These are phyloP conservation scores for Monosporascus ibericus DNA, from an alignment of 2,329 filamentous ascomycete species.

Conservation along the genomic window DNA sequence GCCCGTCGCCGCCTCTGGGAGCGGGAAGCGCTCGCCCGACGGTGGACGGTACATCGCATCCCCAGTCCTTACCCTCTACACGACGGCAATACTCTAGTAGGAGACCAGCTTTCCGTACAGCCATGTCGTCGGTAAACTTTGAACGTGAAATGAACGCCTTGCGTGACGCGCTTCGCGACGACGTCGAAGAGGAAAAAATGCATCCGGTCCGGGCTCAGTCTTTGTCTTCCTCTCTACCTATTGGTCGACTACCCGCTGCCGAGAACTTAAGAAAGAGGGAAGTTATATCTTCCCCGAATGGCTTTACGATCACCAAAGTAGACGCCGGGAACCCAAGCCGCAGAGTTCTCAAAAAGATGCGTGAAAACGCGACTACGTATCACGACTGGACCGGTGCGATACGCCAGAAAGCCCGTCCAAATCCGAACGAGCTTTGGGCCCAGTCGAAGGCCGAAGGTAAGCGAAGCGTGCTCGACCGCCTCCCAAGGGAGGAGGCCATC, in stretches of 20 bases:
- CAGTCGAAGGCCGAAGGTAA: not conserved
- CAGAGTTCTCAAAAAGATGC: not conserved
- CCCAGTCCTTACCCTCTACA: not conserved
- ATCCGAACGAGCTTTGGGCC: not conserved
- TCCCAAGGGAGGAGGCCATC: not conserved
- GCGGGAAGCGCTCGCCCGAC: constrained; percentile 11
- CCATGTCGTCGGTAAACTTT: too few relatives aligned
- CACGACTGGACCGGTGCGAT: not conserved
- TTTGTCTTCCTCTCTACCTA: too few relatives aligned
- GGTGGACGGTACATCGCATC: constrained; percentile 2
- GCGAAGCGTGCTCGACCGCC: not conserved
- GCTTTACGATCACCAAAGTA: not conserved
- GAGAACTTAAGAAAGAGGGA: not conserved
- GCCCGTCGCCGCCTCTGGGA: constrained; percentile 5
- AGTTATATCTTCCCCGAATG: not conserved
- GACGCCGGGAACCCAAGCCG: not conserved
- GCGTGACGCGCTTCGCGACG: too few relatives aligned
- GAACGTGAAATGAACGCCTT: too few relatives aligned
- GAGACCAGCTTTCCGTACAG: not conserved
- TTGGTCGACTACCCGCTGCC: too few relatives aligned
- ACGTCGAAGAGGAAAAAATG: too few relatives aligned
- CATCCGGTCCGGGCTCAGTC: too few relatives aligned
- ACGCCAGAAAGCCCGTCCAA: not conserved
- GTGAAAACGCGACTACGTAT: not conserved
- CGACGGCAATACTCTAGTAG: not conserved